These are phyloP conservation scores for Lactarius sp. DNA, from an alignment of 768 basidiomycete genomes.

Conservation along the genomic window DNA sequence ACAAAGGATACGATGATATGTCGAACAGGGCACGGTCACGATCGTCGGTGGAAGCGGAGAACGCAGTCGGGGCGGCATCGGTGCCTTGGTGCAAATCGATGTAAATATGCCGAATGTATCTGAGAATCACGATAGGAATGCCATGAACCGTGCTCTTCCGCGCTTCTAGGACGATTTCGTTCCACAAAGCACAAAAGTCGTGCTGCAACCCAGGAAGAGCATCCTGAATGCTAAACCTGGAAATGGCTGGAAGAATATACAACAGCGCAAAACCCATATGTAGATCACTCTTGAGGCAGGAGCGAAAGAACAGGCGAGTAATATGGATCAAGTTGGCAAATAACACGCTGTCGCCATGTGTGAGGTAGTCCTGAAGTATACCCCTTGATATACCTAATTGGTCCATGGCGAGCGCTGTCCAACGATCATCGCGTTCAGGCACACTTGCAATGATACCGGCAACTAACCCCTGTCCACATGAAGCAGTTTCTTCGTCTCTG, in stretches of 20 bases:
- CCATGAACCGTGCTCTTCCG: too few relatives aligned
- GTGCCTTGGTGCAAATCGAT: too few relatives aligned
- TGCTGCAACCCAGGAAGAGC: not conserved
- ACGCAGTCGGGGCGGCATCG: too few relatives aligned
- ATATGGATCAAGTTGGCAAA: not conserved
- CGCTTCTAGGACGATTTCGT: not conserved
- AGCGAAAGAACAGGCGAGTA: not conserved
- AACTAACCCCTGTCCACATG: not conserved
- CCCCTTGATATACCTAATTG: not conserved
- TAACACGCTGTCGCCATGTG: constrained; percentile 1
- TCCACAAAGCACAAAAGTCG: not conserved
- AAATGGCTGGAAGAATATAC: not conserved
- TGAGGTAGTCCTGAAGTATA: not conserved
- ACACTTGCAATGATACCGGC: not conserved
- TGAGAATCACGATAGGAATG: too few relatives aligned
- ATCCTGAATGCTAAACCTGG: not conserved
- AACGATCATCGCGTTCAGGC: not conserved
- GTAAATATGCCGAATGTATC: too few relatives aligned
- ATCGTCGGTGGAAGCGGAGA: too few relatives aligned
- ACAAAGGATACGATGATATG: too few relatives aligned
- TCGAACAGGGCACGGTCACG: too few relatives aligned
- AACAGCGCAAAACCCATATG: not conserved
- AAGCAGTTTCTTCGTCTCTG: not conserved
- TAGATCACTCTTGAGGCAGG: not conserved
- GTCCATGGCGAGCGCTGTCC: not conserved